These are phyloP conservation scores for Talaromyces wortmannii DNA, from an alignment of 495 filamentous ascomycete genomes.

Conservation along the genomic window DNA sequence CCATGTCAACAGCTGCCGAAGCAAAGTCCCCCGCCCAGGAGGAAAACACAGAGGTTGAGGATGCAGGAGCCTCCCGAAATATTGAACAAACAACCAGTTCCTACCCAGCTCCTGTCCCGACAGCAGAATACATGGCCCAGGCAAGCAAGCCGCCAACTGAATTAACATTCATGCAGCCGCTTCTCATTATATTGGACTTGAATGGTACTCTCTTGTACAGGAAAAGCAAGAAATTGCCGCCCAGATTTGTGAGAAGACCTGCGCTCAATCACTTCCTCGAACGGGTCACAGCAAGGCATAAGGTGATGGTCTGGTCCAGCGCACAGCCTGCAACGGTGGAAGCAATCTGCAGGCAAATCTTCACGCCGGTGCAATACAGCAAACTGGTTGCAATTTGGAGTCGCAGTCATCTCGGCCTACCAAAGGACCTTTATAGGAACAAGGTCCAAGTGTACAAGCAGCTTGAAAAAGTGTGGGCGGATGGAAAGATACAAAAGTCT, in stretches of 20 bases:
- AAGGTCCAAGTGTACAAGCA: conserved; percentile 87
- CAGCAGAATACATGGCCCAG: conserved; percentile 34
- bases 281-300: conserved; percentile 59
- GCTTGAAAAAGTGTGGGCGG: conserved; percentile 63
- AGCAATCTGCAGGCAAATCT: conserved; percentile 48
- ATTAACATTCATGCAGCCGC: conserved; percentile 25
- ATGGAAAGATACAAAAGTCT: conserved; percentile 37
- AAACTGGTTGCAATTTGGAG: conserved; percentile 68
- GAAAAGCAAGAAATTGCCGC: conserved; percentile 39
- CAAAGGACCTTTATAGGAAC: conserved; percentile 49
- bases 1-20: too few relatives aligned
- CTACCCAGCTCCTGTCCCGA: conserved; percentile 24
- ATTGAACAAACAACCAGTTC: too few relatives aligned
- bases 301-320: conserved; percentile 87
- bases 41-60: too few relatives aligned
- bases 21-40: too few relatives aligned
- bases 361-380: conserved; percentile 19
- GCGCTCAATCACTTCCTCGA: conserved; percentile 57
- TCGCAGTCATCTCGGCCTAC: conserved; percentile 71
- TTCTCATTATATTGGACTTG: conserved; percentile 83
- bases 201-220: conserved; percentile 86
- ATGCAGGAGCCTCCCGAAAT: too few relatives aligned
- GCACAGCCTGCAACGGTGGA: conserved; percentile 64
- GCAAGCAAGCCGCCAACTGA: conserved; percentile 22
- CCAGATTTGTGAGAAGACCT: conserved; percentile 53